Evolutionary conservation across 1,139 yeast genomes (phyloP).

Genomic region (Nakaseomyces uthaithaninus): DNA sequence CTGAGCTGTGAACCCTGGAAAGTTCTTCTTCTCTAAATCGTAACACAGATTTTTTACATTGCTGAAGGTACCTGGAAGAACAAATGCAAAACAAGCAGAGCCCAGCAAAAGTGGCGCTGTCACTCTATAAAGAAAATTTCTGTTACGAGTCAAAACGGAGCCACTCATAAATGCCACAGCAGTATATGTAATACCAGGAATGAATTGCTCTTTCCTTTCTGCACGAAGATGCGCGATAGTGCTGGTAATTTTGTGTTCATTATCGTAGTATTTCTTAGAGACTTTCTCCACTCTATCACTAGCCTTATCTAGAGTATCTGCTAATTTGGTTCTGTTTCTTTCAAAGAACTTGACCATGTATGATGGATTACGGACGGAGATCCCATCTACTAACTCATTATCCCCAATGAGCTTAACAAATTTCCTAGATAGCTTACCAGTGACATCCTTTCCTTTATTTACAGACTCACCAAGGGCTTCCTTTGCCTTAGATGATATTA

Average conservation of each 20-base stretch:
- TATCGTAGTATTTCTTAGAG: constrained; percentile 46
- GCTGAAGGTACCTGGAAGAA: constrained; percentile 67
- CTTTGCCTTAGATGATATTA: constrained; percentile 19
- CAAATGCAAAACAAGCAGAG: constrained; percentile 57
- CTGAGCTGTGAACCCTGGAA: constrained; percentile 60
- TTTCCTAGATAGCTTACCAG: constrained; percentile 8
- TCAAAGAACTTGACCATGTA: constrained; percentile 21
- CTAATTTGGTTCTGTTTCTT: constrained; percentile 32
- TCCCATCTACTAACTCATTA: constrained; percentile 23
- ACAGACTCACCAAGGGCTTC: constrained; percentile 15
- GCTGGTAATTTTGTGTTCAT: constrained; percentile 58
- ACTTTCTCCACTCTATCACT: constrained; percentile 36
- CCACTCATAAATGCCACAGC: constrained; percentile 75
- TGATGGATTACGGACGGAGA: constrained; percentile 25
- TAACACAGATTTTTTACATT: constrained; percentile 59
- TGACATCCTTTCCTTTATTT: constrained; percentile 10
- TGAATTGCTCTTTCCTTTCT: constrained; percentile 59
- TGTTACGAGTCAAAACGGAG: constrained; percentile 61
- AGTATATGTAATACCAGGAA: constrained; percentile 69
- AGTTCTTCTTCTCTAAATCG: constrained; percentile 53
- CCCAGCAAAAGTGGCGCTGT: constrained; percentile 63
- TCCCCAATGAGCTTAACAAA: constrained; percentile 18
- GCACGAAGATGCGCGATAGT: constrained; percentile 61
- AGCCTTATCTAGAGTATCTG: constrained; percentile 31
- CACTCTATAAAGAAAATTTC: constrained; percentile 52